Conservation (phyloP, 495 filamentous ascomycete genomes). For the Parathielavia appendiculata region DNA sequence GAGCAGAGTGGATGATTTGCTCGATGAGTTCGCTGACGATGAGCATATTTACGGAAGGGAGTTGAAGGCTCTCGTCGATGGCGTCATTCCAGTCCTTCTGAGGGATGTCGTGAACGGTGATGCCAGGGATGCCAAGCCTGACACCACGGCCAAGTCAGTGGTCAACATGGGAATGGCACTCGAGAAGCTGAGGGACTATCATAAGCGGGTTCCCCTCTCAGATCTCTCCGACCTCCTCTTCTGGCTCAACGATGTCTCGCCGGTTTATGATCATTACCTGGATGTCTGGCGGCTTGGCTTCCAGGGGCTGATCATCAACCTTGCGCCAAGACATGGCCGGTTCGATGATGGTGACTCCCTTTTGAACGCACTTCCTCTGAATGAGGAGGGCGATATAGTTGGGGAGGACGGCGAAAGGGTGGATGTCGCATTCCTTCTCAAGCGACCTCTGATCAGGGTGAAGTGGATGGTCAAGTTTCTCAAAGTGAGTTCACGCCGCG, state of each 20-base stretch:
- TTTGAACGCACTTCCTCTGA: constrained; percentile 65
- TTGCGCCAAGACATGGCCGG: constrained; percentile 61
- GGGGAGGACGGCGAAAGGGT: constrained; percentile 79
- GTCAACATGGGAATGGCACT: constrained; percentile 90
- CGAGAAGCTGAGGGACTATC: constrained; percentile 73
- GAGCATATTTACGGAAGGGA: constrained; percentile 90
- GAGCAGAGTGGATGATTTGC: constrained; percentile 65
- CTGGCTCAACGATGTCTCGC: constrained; percentile 74
- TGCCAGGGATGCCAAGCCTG: constrained; percentile 37
- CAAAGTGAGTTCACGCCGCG: constrained; percentile 51
- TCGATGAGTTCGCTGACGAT: constrained; percentile 76
- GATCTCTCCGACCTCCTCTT: constrained; percentile 61
- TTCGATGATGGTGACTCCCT: constrained; percentile 51
- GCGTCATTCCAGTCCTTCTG: constrained; percentile 89
- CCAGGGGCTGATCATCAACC: constrained; percentile 88
- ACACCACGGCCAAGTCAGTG: constrained; percentile 71
- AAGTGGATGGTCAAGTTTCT: constrained; percentile 85
- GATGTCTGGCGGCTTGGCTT: constrained; percentile 90
- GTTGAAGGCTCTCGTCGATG: constrained; percentile 87
- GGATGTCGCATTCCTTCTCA: constrained; percentile 89
- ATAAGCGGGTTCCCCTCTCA: constrained; percentile 70
- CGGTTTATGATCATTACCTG: constrained; percentile 82
- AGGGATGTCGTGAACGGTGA: constrained; percentile 75
- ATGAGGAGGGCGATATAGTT: constrained; percentile 73
- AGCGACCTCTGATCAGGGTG: constrained; percentile 78